These are phyloP conservation scores for Phytophthora colocasiae DNA, from an alignment of 352 stramenopile genomes.

Conservation along the genomic window DNA sequence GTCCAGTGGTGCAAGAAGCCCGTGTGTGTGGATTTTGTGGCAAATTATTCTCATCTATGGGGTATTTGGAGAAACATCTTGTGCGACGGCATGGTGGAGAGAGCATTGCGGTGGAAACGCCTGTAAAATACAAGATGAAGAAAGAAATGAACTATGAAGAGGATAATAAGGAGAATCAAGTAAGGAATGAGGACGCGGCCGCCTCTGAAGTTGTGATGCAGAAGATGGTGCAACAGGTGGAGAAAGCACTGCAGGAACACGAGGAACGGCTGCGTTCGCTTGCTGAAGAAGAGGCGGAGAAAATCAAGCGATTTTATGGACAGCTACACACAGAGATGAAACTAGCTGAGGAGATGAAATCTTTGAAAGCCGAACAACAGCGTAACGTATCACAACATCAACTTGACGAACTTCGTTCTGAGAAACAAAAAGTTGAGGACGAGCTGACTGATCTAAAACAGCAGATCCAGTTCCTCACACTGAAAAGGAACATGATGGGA, in stretches of 20 bases:
- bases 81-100: constrained; percentile 53
- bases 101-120: constrained; percentile 18
- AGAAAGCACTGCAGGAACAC: constrained; percentile 54
- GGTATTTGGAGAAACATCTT: constrained; percentile 75
- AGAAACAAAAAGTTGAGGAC: constrained; percentile 46
- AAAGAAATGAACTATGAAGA: not conserved
- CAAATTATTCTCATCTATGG: constrained; percentile 70
- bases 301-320: constrained; percentile 64
- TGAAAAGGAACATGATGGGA: constrained; percentile 58
- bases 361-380: constrained; percentile 35
- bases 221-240: constrained; percentile 60
- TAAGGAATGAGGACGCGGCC: constrained; percentile 2
- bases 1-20: constrained; percentile 48
- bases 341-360: constrained; percentile 53
- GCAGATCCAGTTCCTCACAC: constrained; percentile 56
- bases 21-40: constrained; percentile 67
- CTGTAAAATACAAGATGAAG: constrained; percentile 22
- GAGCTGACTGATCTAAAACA: constrained; percentile 57
- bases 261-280: constrained; percentile 57
- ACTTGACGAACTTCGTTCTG: constrained; percentile 41
- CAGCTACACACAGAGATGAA: constrained; percentile 57
- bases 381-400: constrained; percentile 38
- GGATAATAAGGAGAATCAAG: constrained; percentile 10
- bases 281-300: constrained; percentile 50
- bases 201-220: constrained; percentile 39